Conservation (phyloP, 2,329 filamentous ascomycete species). For the Microascus cirrosus region DNA sequence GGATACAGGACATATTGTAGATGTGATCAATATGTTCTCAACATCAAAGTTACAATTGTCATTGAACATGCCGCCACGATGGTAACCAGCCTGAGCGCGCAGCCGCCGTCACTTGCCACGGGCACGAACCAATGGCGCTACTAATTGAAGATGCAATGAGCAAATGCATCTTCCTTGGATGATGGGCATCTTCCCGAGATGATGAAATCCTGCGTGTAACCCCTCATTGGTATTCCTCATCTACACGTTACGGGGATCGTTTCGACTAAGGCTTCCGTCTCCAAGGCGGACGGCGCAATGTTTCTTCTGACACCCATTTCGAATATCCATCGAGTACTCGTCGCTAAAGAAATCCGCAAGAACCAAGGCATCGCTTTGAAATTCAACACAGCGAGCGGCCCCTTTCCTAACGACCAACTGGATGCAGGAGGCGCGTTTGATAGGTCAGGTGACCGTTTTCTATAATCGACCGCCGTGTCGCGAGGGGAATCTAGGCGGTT, state of each 20-base stretch:
- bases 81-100: not conserved
- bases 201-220: not conserved
- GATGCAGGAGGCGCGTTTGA: too few relatives aligned
- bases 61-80: not conserved
- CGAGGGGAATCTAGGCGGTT: too few relatives aligned
- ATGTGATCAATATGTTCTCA: too few relatives aligned
- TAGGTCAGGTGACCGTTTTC: too few relatives aligned
- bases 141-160: too few relatives aligned
- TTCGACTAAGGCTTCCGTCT: too few relatives aligned
- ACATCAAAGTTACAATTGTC: not conserved
- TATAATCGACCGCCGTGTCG: too few relatives aligned
- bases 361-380: not conserved
- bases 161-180: not conserved
- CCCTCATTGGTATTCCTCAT: not conserved
- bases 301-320: not conserved
- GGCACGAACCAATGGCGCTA: not conserved
- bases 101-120: not conserved
- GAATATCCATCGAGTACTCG: not conserved
- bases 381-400: not conserved
- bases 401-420: too few relatives aligned
- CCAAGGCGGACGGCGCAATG: not conserved
- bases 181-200: not conserved
- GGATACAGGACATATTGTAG: too few relatives aligned
- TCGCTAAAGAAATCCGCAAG: not conserved
- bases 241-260: too few relatives aligned